phyloP scores from a whole-genome alignment of 768 basidiomycete species.

The Hirschioporus abietinus region DNA sequence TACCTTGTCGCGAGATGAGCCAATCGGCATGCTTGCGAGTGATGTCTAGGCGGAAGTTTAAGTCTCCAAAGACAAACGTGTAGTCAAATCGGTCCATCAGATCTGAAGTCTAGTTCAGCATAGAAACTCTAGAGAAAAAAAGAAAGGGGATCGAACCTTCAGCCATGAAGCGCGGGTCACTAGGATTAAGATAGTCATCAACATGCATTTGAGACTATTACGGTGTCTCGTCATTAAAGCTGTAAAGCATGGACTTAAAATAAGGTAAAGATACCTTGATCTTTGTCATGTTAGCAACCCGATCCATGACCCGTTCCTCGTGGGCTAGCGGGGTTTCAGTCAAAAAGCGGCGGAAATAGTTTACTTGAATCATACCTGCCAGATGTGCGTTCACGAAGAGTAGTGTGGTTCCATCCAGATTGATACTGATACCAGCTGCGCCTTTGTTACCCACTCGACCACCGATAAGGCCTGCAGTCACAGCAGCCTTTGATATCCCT shows the following conservation, averaged over 20 bases:
- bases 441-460: constrained; percentile 93
- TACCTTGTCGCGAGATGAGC: constrained; percentile 80
- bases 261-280: constrained; percentile 60
- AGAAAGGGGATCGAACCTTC: constrained; percentile 49
- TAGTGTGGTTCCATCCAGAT: constrained; percentile 75
- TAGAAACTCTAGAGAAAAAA: constrained; percentile 3
- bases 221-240: constrained; percentile 7
- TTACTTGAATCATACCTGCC: constrained; percentile 47
- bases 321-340: constrained; percentile 45
- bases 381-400: constrained; percentile 91
- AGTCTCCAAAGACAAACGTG: constrained; percentile 84
- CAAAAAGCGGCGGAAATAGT: background rate
- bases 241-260: background rate
- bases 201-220: constrained; percentile 66
- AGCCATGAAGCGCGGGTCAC: constrained; percentile 60
- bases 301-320: constrained; percentile 66
- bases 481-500: constrained; percentile 77
- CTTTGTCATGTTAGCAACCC: constrained; percentile 83
- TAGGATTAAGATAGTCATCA: constrained; percentile 64
- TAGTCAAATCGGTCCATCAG: constrained; percentile 87
- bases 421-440: constrained; percentile 84
- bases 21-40: constrained; percentile 92
- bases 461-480: constrained; percentile 85
- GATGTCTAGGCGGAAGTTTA: constrained; percentile 88
- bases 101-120: constrained; percentile 37